These are phyloP conservation scores for Coemansia aciculifera DNA, from an alignment of 192 early-diverging fungal species.

Conservation along the genomic window DNA sequence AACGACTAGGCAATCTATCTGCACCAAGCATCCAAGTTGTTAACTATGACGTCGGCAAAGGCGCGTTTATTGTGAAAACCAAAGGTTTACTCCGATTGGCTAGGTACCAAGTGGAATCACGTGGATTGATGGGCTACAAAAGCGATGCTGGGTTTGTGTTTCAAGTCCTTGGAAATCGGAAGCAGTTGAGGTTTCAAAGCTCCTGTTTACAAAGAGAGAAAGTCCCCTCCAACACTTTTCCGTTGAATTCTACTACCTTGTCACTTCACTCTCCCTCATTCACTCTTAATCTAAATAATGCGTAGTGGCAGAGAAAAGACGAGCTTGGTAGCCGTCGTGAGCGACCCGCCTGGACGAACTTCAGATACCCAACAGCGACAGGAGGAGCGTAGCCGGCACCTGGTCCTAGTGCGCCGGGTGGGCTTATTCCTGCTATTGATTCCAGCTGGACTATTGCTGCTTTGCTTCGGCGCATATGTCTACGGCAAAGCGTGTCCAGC, in stretches of 20 bases:
- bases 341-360: not conserved
- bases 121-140: slow-evolving; percentile 1
- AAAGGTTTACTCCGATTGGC: not conserved
- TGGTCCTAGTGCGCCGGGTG: slow-evolving; percentile 13
- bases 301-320: slow-evolving; percentile 5
- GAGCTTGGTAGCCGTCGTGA: not conserved
- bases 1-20: no score
- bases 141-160: not conserved
- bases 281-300: not conserved
- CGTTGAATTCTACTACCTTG: not conserved
- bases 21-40: not conserved
- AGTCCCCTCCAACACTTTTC: not conserved
- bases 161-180: not conserved
- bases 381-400: slow-evolving; percentile 6
- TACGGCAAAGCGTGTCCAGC: slow-evolving; percentile 24
- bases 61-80: not conserved
- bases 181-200: not conserved
- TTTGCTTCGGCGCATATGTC: slow-evolving; percentile 20
- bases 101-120: not conserved
- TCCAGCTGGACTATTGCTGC: slow-evolving; percentile 20
- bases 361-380: not conserved
- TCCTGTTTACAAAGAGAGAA: not conserved
- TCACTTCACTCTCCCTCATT: not conserved
- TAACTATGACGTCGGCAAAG: not conserved
- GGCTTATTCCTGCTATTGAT: slow-evolving; percentile 33